Conservation (phyloP, 495 filamentous ascomycete genomes). For the Penicillium mononematosum region DNA sequence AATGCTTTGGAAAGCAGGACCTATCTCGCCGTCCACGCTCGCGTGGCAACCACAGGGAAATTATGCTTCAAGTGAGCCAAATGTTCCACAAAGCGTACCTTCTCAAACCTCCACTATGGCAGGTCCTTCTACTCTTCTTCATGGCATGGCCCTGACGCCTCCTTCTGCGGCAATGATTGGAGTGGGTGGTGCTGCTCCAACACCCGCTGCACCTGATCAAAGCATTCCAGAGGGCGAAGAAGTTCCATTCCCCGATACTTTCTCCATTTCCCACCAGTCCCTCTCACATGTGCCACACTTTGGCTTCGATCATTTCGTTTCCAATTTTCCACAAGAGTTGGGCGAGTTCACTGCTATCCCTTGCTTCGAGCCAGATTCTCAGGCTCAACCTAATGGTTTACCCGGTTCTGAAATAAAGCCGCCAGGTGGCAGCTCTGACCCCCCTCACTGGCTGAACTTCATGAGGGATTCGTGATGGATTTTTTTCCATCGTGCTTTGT, state of each 20-base stretch:
- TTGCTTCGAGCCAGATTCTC: constrained; percentile 44
- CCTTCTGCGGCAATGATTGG: constrained; percentile 15
- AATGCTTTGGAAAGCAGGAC: constrained; percentile 52
- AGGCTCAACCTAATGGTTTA: constrained; percentile 22
- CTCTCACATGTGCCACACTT: constrained; percentile 42
- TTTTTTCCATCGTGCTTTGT: constrained; percentile 7
- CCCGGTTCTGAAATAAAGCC: constrained; percentile 30
- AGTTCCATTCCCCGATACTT: constrained; percentile 32
- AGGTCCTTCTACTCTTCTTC: constrained; percentile 12
- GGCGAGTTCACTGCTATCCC: constrained; percentile 50
- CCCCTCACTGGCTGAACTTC: constrained; percentile 43
- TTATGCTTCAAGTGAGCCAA: constrained; percentile 21
- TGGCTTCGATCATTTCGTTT: constrained; percentile 48
- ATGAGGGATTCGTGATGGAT: constrained; percentile 31
- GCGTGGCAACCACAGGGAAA: constrained; percentile 22
- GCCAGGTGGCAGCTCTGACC: constrained; percentile 24
- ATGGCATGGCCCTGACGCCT: constrained; percentile 19
- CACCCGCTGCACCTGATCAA: constrained; percentile 11
- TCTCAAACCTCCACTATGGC: constrained; percentile 15
- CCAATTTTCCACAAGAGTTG: constrained; percentile 48
- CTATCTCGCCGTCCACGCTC: constrained; percentile 38
- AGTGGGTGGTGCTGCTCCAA: constrained; percentile 16
- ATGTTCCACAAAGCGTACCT: constrained; percentile 17
- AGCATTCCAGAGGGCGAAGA: constrained; percentile 26
- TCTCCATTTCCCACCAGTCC: constrained; percentile 31